A percentile compares a stretch with the other conserved stretches of the same genome.
Conservation (phyloP, 2,329 filamentous ascomycete species). For the Ophiosphaerella herpotricha region DNA sequence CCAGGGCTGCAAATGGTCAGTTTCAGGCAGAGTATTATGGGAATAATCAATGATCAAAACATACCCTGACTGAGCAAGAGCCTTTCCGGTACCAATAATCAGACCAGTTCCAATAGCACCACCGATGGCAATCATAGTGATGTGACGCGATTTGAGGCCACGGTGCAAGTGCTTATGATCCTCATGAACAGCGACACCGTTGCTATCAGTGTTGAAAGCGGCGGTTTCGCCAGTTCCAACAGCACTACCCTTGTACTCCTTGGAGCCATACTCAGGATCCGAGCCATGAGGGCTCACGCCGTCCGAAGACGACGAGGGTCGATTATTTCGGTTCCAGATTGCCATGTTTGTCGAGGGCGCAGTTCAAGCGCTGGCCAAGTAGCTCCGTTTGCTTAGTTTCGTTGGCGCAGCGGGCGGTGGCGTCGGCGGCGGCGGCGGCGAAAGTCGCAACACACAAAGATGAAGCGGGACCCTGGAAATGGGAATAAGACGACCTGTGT, state of each 20-base stretch:
- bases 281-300: slow-evolving; percentile 26
- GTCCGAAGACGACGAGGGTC: slow-evolving; percentile 34
- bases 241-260: slow-evolving; percentile 21
- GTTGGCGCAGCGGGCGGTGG: no score
- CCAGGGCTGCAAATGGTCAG: slow-evolving; percentile 56
- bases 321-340: slow-evolving; percentile 35
- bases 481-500: background rate
- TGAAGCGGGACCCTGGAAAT: background rate
- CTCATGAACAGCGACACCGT: slow-evolving; percentile 32
- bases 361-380: background rate
- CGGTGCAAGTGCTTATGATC: slow-evolving; percentile 53
- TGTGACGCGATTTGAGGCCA: slow-evolving; percentile 59
- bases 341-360: slow-evolving; percentile 23
- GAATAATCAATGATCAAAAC: slow-evolving; percentile 6
- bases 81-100: slow-evolving; percentile 67
- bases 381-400: background rate
- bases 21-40: background rate
- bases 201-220: slow-evolving; percentile 14
- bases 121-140: slow-evolving; percentile 71
- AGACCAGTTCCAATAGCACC: slow-evolving; percentile 75
- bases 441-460: slow-evolving; percentile 11
- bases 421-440: background rate
- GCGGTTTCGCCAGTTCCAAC: slow-evolving; percentile 18
- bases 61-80: slow-evolving; percentile 53
- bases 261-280: slow-evolving; percentile 29